These are phyloP conservation scores for Radiomyces spectabilis DNA, from an alignment of 192 early-diverging fungal species.

Conservation along the genomic window DNA sequence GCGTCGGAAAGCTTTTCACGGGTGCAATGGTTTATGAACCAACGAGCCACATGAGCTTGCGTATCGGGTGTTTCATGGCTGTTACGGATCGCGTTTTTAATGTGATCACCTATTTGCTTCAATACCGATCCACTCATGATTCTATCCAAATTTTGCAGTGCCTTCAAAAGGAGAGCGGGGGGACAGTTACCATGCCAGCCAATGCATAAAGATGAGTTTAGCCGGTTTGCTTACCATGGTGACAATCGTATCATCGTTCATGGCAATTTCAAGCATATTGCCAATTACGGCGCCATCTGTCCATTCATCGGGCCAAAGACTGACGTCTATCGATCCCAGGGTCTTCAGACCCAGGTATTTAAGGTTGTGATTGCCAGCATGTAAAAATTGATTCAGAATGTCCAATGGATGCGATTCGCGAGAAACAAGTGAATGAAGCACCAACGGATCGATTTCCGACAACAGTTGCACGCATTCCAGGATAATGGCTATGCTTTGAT, in stretches of 20 bases:
- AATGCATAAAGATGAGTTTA: not conserved
- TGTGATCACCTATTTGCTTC: not conserved
- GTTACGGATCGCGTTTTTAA: not conserved
- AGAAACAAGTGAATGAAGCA: not conserved
- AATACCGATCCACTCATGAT: no score
- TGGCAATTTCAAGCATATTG: not conserved
- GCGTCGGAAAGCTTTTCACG: not conserved
- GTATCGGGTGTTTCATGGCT: not conserved
- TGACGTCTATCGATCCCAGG: constrained; percentile 12
- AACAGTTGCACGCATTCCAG: constrained; percentile 25
- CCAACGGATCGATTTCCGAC: not conserved
- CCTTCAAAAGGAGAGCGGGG: not conserved
- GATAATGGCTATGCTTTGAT: constrained; percentile 21
- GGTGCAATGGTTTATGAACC: constrained; percentile 1
- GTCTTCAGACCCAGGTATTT: constrained; percentile 40
- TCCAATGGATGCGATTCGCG: constrained; percentile 4
- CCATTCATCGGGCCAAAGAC: constrained; percentile 16
- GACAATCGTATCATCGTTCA: not conserved
- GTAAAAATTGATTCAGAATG: constrained; percentile 20
- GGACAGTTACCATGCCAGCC: no score
- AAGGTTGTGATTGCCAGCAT: constrained; percentile 39
- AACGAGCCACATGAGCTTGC: not conserved
- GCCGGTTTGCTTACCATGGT: not conserved
- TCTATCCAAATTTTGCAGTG: not conserved
- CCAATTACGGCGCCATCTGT: constrained; percentile 3